These are phyloP conservation scores for Mantamonas sphyraenae DNA, from an alignment of 78 protist genomes.

Conservation along the genomic window DNA sequence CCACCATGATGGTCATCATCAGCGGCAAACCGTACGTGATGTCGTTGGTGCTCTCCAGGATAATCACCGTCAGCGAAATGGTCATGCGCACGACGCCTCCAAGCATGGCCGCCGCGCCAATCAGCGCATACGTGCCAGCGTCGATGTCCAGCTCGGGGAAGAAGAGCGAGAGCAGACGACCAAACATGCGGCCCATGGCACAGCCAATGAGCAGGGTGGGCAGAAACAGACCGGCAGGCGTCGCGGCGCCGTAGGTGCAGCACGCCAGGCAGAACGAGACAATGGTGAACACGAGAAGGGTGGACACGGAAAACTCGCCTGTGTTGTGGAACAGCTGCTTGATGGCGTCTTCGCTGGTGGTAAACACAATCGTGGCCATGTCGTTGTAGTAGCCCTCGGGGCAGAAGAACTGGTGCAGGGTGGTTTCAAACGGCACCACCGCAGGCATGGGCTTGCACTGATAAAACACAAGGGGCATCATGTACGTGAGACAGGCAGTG, in stretches of 20 bases:
- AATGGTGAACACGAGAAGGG: slow-evolving; percentile 46
- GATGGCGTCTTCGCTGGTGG: slow-evolving; percentile 41
- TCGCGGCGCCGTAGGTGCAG: slow-evolving; percentile 66
- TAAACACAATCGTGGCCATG: slow-evolving; percentile 63
- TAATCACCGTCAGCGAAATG: slow-evolving; percentile 39
- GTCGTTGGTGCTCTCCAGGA: slow-evolving; percentile 53
- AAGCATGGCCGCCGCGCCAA: slow-evolving; percentile 55
- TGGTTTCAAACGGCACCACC: neutral
- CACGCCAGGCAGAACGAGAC: slow-evolving; percentile 45
- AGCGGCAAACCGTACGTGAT: slow-evolving; percentile 40
- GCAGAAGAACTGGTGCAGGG: slow-evolving; percentile 9
- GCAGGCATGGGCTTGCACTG: neutral
- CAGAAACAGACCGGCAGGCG: slow-evolving; percentile 68
- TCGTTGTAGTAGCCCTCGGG: slow-evolving; percentile 52
- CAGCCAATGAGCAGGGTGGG: slow-evolving; percentile 63
- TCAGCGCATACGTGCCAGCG: slow-evolving; percentile 48
- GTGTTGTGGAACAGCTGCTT: slow-evolving; percentile 36
- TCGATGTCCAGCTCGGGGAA: slow-evolving; percentile 1
- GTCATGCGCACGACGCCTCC: slow-evolving; percentile 45
- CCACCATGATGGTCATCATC: slow-evolving; percentile 25
- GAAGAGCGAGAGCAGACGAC: slow-evolving; percentile 14
- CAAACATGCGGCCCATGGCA: slow-evolving; percentile 50
- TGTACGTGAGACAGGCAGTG: slow-evolving; percentile 6
- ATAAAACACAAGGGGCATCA: neutral
- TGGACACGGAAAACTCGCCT: neutral